Evolutionary conservation across 495 filamentous ascomycete genomes (phyloP), one percentile per base, ranked within the genome.

Genomic region (Choiromyces venosus): DNA sequence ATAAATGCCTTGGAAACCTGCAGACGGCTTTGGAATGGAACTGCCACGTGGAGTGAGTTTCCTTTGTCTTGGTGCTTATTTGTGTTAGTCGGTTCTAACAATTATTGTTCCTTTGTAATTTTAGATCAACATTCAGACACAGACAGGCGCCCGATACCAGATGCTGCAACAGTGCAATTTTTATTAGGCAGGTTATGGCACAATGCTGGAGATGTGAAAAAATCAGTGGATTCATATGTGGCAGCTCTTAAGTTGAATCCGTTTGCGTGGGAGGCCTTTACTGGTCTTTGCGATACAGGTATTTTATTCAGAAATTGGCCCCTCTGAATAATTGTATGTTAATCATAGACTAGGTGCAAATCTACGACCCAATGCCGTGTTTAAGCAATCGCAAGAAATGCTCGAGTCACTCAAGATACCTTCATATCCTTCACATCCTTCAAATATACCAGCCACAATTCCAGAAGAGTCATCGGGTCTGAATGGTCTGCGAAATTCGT

Each of bases 241-340:
- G 92, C 93, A 72, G 90, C 95, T 10, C 84, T 98, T 68, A 96
- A 93, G 82, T 81, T 90, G 46, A 98, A 97, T 80, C 94, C 95
- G 0, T 96, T 98, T 83, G 94, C 96, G 88, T 98, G 96, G 95
- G 95, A 99, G 85, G 96, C 96, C 0, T 97, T 97, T 82, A 86
- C 89, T 29, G 89, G 87, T n/a, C 84, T 99, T 5, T 91, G 90
- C 72, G 87, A 91, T 73, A 86, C 87, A 39, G 90, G 90, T 90
- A 81, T 75, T 67, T 75, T 68, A 16, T 33, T 19, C 37, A 33
- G 46, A 52, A 37, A 39, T 61, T 71, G 4, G 42, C 39, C n/a
- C 52, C 66, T 66, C 35, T 74, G 39, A 39, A 76, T 9, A 12
- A 2, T 16, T 29, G 52, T 33, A 25, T 71, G 78, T 81, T 83